Conservation (phyloP, 176 grass and related monocot species). For the Puya raimondii region DNA sequence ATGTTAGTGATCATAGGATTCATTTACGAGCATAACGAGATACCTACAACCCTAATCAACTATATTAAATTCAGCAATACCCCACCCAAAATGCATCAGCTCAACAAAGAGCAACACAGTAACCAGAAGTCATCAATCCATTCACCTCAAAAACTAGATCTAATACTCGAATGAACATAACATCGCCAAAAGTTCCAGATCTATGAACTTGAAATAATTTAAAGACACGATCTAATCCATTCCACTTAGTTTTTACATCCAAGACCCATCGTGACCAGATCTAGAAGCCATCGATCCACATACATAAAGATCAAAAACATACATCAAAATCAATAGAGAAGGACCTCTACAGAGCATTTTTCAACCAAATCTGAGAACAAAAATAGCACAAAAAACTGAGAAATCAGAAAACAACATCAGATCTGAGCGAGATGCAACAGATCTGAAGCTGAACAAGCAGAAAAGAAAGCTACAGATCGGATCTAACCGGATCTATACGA, state of each 20-base stretch:
- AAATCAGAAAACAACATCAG: neutral
- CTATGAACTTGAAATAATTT: neutral
- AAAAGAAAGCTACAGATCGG: neutral
- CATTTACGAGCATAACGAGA: neutral
- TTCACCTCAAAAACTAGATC: neutral
- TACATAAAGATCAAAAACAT: neutral
- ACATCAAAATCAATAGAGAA: neutral
- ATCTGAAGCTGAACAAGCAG: neutral
- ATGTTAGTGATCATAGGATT: no score
- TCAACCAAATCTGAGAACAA: neutral
- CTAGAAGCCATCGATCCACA: neutral
- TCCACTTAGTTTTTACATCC: neutral
- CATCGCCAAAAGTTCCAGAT: neutral
- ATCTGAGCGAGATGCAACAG: neutral
- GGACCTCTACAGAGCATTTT: neutral
- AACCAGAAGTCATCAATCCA: neutral
- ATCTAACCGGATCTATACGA: neutral
- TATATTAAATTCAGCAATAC: neutral
- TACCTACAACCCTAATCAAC: neutral
- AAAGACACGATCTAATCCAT: neutral
- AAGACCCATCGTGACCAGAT: neutral
- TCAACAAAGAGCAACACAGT: neutral
- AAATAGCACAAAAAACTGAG: neutral
- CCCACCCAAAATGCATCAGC: neutral
- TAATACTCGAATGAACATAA: neutral